Base-by-base conservation (phyloP, 306 rosid genomes). In the Rosa rugosa region DNA sequence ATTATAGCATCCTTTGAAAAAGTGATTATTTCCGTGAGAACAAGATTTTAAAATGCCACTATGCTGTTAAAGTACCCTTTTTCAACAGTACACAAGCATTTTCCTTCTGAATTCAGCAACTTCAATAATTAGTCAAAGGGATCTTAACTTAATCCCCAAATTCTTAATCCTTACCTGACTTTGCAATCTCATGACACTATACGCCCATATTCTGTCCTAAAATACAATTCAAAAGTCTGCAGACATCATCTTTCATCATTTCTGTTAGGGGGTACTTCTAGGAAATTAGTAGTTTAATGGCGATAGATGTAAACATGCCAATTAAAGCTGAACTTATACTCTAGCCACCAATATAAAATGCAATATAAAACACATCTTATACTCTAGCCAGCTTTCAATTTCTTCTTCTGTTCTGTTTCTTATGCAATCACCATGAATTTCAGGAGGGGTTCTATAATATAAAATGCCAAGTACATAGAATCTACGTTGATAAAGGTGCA, bases 341-440 rank as follows among this genome's bases (percentile, higher is more conserved):
- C 69, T 23, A 53, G 59, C 57, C 56, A 72, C 53, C 72, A 18
- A 80, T 68, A 73, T 73, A 62, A 23, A 60, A 79, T 69, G 85
- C 82, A 79, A 83, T 85, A 65, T 64, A 82, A 79, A 84, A 73
- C 72, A 69, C 72, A 68, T 23, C 8, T 22, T 10, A 80, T 17
- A 67, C 82, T 46, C 59, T 74, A 78, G 85, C 90, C 91, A 87
- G 89, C 97, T 89, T 85, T 87, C 76, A 71, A 75, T 85, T 85
- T 85, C 90, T 81, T 78, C 54, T 50, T 63, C 92, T 65, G 76
- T 75, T 71, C 87, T 79, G 81, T 85, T 87, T 86, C 86, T 79
- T 82, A 73, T 81, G 77, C 9, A 68, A 63, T 67, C 40, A 75
- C 41, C 81, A 86, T 75, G 85, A 82, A 85, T 74, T 75, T 42